Conservation (phyloP, 768 basidiomycete genomes). For the Collybiopsis luxurians region DNA sequence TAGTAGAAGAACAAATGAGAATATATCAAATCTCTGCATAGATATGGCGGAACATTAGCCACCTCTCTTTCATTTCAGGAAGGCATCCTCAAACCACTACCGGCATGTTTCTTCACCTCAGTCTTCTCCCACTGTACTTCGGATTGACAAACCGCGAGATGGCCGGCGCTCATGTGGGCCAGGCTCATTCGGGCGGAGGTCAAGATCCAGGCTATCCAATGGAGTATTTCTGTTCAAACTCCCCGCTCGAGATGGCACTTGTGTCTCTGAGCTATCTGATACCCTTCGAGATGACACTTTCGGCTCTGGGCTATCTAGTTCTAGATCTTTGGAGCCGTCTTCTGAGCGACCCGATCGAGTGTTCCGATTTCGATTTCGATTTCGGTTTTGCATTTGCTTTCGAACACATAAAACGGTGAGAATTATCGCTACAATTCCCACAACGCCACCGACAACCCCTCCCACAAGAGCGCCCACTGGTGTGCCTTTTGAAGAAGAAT, state of each 20-base stretch:
- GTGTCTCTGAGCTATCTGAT: background rate
- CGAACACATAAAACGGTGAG: background rate
- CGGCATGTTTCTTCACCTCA: background rate
- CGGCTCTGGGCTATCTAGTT: too few relatives aligned
- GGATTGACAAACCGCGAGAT: background rate
- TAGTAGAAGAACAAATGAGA: background rate
- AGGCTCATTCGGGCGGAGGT: too few relatives aligned
- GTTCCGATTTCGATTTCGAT: background rate
- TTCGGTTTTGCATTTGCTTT: background rate
- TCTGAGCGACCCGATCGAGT: too few relatives aligned
- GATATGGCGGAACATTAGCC: background rate
- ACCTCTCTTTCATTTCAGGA: background rate
- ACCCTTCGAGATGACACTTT: too few relatives aligned
- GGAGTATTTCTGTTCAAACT: too few relatives aligned
- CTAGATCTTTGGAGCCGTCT: too few relatives aligned
- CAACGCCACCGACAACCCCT: slow-evolving; percentile 1
- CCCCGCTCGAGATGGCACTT: background rate
- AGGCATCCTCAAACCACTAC: background rate
- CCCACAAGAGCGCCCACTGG: background rate
- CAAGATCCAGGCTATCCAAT: background rate
- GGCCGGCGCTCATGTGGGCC: background rate
- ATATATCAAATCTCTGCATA: background rate
- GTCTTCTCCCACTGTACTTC: background rate
- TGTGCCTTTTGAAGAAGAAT: too few relatives aligned
- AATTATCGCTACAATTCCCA: background rate